phyloP scores from a whole-genome alignment of 2,329 filamentous ascomycete genomes.

The Colletotrichum nymphaeae region DNA sequence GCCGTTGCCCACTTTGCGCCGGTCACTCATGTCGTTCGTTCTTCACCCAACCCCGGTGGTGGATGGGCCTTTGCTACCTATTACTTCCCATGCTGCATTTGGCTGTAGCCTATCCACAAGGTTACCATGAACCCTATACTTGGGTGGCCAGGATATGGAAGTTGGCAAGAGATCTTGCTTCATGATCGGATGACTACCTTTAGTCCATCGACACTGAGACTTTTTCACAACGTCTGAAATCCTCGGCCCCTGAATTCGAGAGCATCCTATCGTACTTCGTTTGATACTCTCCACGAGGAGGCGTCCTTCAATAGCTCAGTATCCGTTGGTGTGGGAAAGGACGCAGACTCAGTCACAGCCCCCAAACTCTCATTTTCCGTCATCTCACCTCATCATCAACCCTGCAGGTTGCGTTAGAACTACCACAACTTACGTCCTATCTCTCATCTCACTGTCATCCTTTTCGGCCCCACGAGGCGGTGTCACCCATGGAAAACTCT shows the following conservation, averaged over 20 bases:
- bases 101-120: background rate
- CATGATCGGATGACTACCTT: background rate
- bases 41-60: background rate
- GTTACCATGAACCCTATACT: background rate
- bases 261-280: background rate
- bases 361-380: constrained; percentile 14
- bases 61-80: background rate
- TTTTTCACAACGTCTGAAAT: background rate
- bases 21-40: background rate
- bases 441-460: constrained; percentile 6
- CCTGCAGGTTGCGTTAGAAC: constrained; percentile 24
- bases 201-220: background rate
- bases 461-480: constrained; percentile 8
- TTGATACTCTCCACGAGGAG: background rate
- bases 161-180: background rate
- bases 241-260: background rate
- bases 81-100: background rate
- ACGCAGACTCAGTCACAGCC: constrained; percentile 1
- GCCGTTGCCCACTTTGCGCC: background rate
- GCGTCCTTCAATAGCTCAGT: background rate
- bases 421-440: constrained; percentile 15
- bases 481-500: background rate
- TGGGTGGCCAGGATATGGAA: constrained; percentile 11
- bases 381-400: constrained; percentile 35
- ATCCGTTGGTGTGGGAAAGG: background rate